phyloP scores from a whole-genome alignment of 768 basidiomycete species.

The Leccinum aurantiacum region DNA sequence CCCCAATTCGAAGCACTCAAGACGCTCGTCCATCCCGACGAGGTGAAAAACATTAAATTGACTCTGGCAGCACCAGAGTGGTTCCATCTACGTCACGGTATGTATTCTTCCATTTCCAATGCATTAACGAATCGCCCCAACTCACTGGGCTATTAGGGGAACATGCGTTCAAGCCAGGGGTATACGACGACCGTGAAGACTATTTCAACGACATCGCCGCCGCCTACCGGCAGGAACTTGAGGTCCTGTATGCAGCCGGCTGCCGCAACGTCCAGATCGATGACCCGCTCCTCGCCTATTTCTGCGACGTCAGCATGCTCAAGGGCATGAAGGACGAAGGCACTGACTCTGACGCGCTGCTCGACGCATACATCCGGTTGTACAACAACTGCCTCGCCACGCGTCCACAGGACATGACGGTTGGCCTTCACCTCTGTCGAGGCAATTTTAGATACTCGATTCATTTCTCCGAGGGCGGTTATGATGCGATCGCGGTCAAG shows the following conservation, averaged over 20 bases:
- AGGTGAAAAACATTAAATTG: constrained; percentile 67
- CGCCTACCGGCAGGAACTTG: constrained; percentile 47
- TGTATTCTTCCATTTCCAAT: constrained; percentile 4
- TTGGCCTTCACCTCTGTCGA: constrained; percentile 46
- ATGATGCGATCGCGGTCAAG: constrained; percentile 44
- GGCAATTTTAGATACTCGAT: constrained; percentile 34
- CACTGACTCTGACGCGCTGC: constrained; percentile 59
- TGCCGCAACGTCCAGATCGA: constrained; percentile 46
- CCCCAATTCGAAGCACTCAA: constrained; percentile 65
- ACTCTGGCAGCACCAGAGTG: constrained; percentile 72
- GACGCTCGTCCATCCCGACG: constrained; percentile 54
- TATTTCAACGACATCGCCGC: constrained; percentile 51
- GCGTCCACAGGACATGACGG: constrained; percentile 40
- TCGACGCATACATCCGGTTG: constrained; percentile 55
- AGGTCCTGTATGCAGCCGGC: constrained; percentile 44
- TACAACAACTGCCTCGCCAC: constrained; percentile 40
- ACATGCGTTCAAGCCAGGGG: constrained; percentile 21
- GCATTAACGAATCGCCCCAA: not conserved
- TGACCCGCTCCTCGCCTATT: constrained; percentile 55
- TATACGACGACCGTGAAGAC: constrained; percentile 32
- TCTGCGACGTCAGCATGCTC: constrained; percentile 59
- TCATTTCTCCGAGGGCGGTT: constrained; percentile 48
- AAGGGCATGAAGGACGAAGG: constrained; percentile 59
- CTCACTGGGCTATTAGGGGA: constrained; percentile 16
- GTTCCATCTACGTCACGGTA: constrained; percentile 66